Evolutionary conservation across 257 asterid species (phyloP).

Genomic region (Echites panduratus): DNA sequence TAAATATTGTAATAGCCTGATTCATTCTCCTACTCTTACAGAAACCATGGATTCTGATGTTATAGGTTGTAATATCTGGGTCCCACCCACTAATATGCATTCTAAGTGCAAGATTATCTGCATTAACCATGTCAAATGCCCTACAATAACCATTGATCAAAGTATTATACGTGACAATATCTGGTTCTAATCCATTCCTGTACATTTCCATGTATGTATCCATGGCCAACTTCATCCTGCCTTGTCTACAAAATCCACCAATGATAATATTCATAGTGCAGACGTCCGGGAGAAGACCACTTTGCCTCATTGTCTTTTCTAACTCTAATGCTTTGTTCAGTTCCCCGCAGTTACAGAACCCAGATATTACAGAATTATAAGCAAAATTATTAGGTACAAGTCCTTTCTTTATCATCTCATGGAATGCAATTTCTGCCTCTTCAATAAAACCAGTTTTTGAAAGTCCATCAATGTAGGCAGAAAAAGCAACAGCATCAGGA

Average conservation of each 20-base stretch:
- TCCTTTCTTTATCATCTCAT: conserved; percentile 52
- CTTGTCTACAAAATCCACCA: conserved; percentile 68
- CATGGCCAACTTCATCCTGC: conserved; percentile 74
- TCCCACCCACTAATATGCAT: conserved; percentile 65
- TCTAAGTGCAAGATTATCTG: conserved; percentile 46
- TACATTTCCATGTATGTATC: conserved; percentile 59
- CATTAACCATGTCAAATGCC: conserved; percentile 67
- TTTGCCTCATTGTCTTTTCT: conserved; percentile 71
- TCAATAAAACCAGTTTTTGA: conserved; percentile 56
- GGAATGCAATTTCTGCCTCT: conserved; percentile 47
- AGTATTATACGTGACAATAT: conserved; percentile 78
- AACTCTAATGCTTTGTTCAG: conserved; percentile 53
- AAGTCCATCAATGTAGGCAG: conserved; percentile 78
- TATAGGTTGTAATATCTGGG: conserved; percentile 76
- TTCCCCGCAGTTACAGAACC: conserved; percentile 57
- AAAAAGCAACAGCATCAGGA: conserved; percentile 89
- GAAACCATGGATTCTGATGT: conserved; percentile 68
- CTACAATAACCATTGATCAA: conserved; percentile 78
- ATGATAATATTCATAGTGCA: conserved; percentile 76
- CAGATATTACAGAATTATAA: conserved; percentile 78
- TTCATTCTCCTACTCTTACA: conserved; percentile 63
- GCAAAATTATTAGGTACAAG: conserved; percentile 76
- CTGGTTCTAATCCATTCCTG: conserved; percentile 54
- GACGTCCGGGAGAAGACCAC: conserved; percentile 66
- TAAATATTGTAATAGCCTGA: conserved; percentile 60